Percentiles rank a stretch among this genome's conserved stretches.
Evolutionary conservation across 208 protist genomes (phyloP).

Genomic region (Acanthamoeba lenticulata): DNA sequence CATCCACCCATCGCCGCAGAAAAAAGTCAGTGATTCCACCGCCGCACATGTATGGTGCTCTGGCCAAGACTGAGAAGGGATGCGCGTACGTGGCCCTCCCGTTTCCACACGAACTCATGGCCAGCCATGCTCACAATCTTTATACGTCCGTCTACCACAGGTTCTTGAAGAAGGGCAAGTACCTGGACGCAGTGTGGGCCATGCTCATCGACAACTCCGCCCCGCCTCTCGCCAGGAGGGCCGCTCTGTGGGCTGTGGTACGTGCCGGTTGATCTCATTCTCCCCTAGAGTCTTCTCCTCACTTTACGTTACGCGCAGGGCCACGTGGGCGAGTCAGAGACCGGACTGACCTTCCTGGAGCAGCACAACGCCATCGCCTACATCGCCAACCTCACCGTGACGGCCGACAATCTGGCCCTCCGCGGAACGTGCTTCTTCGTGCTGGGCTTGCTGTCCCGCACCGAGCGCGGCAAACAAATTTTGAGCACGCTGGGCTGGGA

Average conservation of each 20-base stretch:
- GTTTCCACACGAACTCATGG: neutral
- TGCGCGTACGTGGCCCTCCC: constrained; percentile 28
- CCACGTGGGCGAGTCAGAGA: constrained; percentile 71
- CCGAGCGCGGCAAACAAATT: constrained; percentile 53
- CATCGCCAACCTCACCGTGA: constrained; percentile 65
- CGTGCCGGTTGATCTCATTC: neutral
- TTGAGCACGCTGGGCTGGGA: constrained; percentile 71
- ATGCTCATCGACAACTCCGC: neutral
- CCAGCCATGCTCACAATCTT: neutral
- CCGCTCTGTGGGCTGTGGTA: constrained; percentile 59
- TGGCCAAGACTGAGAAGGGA: constrained; percentile 80
- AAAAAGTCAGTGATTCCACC: constrained; percentile 72
- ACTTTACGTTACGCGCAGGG: constrained; percentile 52
- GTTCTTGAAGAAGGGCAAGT: neutral
- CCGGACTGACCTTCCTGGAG: constrained; percentile 68
- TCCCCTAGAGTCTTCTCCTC: neutral
- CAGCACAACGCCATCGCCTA: neutral
- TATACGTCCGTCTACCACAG: neutral
- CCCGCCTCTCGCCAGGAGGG: neutral
- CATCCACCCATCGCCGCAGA: neutral
- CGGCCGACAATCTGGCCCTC: constrained; percentile 66
- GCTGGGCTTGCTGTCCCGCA: constrained; percentile 72
- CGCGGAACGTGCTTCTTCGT: constrained; percentile 78
- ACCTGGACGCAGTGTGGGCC: neutral
- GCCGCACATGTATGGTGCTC: constrained; percentile 81